Evolutionary conservation across 352 stramenopile genomes (phyloP), one percentile per base, ranked within the genome.

Genomic region (Phytophthora pini): DNA sequence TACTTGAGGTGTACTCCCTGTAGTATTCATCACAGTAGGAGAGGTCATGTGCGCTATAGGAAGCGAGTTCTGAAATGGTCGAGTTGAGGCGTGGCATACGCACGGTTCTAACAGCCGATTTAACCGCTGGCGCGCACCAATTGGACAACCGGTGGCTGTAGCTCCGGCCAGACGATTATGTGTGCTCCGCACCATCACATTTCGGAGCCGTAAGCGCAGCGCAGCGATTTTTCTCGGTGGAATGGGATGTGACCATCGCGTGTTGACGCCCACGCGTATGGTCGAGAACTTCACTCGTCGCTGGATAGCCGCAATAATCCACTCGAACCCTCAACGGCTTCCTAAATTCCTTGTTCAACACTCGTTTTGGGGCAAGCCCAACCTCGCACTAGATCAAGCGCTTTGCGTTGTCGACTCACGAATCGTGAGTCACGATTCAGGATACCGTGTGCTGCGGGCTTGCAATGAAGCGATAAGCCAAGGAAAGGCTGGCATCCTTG

Each of bases 281-380:
- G 40, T 5, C 24, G 41, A 34, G 53, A 46, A 47, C 40, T 46
- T 43, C 47, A 63, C 46, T 51, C 31, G n/a, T 8, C 24, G 36
- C 63, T 68, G 59, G 54, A 69, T 61, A 61, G 32, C 22, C 34
- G 59, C 65, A 73, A 73, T 36, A 36, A 73, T 73, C 65, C 59
- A 65, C 31, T 40, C 29, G 55, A 29, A n/a, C n/a, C 8, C 56
- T 64, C 44, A 26, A 36, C 31, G 29, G 29, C 29, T 44, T 56
- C 32, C 45, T 24, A 29, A 24, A 48, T 15, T 22, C 24, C 61
- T 56, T 56, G 49, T 54, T 60, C 58, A 60, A 53, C 32, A 41
- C 32, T 22, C 8, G 32, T 64, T 53, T 32, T 15, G 41, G 50
- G 56, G 49, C 24, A 43, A 24, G 44, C 38, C 31, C 50, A 22